Percentiles rank a stretch among this genome's conserved stretches.
Conservation (phyloP, 768 basidiomycete genomes). For the Pseudohyphozyma bogoriensis region DNA sequence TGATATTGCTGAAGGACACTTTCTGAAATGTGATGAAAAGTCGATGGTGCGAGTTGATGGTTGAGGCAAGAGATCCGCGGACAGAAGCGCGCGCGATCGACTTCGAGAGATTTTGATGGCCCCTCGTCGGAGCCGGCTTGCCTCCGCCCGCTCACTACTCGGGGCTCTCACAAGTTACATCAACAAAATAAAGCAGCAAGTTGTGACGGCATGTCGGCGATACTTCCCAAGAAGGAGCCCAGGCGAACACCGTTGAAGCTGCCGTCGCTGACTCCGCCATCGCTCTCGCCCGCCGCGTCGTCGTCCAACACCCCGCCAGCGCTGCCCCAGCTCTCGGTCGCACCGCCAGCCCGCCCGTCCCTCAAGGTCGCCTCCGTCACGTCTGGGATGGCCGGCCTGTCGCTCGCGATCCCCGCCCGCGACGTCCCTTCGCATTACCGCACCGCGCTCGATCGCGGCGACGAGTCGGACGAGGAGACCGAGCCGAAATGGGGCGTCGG, state of each 20-base stretch:
- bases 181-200: too few relatives aligned
- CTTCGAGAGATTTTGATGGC: too few relatives aligned
- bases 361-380: slow-evolving; percentile 17
- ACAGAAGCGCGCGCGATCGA: too few relatives aligned
- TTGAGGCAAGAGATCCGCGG: too few relatives aligned
- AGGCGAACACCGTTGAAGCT: not conserved
- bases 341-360: not conserved
- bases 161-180: too few relatives aligned
- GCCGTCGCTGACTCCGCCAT: not conserved
- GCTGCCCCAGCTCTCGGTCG: not conserved
- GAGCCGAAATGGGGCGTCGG: slow-evolving; percentile 9
- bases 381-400: not conserved
- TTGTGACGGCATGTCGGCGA: not conserved
- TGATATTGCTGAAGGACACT: too few relatives aligned
- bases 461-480: slow-evolving; percentile 27
- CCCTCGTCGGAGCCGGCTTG: too few relatives aligned
- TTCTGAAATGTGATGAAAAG: too few relatives aligned
- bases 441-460: slow-evolving; percentile 10
- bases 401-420: slow-evolving; percentile 14
- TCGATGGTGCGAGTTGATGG: too few relatives aligned
- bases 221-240: not conserved
- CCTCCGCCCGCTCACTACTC: too few relatives aligned
- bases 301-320: not conserved
- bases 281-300: not conserved
- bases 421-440: slow-evolving; percentile 13